Conservation (phyloP, 202 grass and related monocot genomes). For the Hordeum pubiflorum region DNA sequence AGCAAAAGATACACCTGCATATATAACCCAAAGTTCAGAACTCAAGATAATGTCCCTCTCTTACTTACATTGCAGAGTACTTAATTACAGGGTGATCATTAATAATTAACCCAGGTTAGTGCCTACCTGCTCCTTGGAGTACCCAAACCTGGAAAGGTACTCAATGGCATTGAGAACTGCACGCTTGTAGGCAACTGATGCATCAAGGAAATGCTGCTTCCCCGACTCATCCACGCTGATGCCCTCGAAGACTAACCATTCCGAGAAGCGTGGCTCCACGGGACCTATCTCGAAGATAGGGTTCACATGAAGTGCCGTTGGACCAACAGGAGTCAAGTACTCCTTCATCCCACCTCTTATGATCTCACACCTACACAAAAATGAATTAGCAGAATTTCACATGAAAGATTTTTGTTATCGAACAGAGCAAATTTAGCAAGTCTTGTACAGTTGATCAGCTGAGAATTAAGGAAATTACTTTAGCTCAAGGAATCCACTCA, state of each 20-base stretch:
- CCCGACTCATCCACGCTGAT: constrained; percentile 88
- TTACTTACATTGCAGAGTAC: neutral
- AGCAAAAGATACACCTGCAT: constrained; percentile 72
- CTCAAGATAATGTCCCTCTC: neutral
- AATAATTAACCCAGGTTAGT: neutral
- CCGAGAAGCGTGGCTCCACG: constrained; percentile 70
- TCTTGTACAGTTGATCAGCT: neutral
- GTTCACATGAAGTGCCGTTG: constrained; percentile 71
- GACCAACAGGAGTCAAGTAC: constrained; percentile 82
- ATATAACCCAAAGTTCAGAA: constrained; percentile 19
- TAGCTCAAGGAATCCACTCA: constrained; percentile 94
- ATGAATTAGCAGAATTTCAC: neutral
- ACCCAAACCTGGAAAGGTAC: constrained; percentile 74
- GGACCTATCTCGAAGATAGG: constrained; percentile 93
- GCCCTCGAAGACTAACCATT: constrained; percentile 90
- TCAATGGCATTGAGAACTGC: constrained; percentile 89
- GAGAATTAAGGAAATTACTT: constrained; percentile 52
- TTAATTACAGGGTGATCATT: neutral
- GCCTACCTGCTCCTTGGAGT: constrained; percentile 93
- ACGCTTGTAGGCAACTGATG: constrained; percentile 76
- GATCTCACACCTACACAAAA: constrained; percentile 73
- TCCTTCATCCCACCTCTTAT: constrained; percentile 87
- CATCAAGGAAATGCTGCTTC: constrained; percentile 85
- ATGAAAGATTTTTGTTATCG: neutral
- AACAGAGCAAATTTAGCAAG: neutral